These are phyloP conservation scores for Herpotrichia juniperi DNA, from an alignment of 2,329 filamentous ascomycete genomes.

Conservation along the genomic window DNA sequence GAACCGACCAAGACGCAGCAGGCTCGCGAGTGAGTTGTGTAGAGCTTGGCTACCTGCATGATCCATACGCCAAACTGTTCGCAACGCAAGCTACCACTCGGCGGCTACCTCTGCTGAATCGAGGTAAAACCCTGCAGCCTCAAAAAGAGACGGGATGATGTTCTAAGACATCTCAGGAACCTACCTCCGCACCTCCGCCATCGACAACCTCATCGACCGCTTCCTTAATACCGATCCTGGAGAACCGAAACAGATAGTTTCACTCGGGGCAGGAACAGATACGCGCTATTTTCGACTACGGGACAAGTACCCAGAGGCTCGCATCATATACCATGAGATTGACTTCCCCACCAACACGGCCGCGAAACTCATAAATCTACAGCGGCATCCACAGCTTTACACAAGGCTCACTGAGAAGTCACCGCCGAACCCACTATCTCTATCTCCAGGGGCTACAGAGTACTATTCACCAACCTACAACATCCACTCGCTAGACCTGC, in stretches of 20 bases:
- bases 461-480: slow-evolving; percentile 60
- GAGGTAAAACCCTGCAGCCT: slow-evolving; percentile 63
- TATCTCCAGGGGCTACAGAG: slow-evolving; percentile 47
- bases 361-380: slow-evolving; percentile 63
- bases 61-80: slow-evolving; percentile 77
- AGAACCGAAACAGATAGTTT: slow-evolving; percentile 77
- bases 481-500: slow-evolving; percentile 69
- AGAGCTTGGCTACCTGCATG: slow-evolving; percentile 80
- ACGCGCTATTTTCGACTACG: slow-evolving; percentile 83
- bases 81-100: slow-evolving; percentile 63
- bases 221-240: slow-evolving; percentile 65
- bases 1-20: slow-evolving; percentile 90
- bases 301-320: slow-evolving; percentile 48
- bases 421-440: slow-evolving; percentile 35
- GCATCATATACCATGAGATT: slow-evolving; percentile 84
- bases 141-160: neutral
- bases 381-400: slow-evolving; percentile 35
- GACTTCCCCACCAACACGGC: slow-evolving; percentile 81
- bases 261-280: slow-evolving; percentile 91
- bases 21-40: slow-evolving; percentile 89
- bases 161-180: slow-evolving; percentile 66
- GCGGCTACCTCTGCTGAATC: slow-evolving; percentile 89
- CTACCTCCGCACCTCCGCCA: slow-evolving; percentile 85
- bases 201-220: slow-evolving; percentile 75
- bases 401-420: slow-evolving; percentile 34